Evolutionary conservation across 805 yeast genomes (phyloP).

Genomic region (Peterozyma toletana): DNA sequence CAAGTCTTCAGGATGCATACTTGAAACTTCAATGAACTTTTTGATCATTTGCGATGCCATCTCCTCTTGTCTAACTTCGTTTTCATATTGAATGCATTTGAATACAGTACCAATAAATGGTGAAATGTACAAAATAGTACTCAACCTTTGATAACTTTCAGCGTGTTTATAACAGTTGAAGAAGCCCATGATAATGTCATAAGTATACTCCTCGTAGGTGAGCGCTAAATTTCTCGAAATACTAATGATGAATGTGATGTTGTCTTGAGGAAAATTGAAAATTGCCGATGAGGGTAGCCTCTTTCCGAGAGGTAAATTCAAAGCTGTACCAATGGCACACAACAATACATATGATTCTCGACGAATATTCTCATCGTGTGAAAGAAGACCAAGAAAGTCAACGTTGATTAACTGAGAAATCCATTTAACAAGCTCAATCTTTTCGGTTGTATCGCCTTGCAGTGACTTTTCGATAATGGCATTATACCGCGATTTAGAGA

Average conservation of each 20-base stretch:
- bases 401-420: conserved; percentile 60
- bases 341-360: conserved; percentile 56
- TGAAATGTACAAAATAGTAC: conserved; percentile 44
- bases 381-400: conserved; percentile 61
- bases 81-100: conserved; percentile 44
- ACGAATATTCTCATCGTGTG: conserved; percentile 50
- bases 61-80: conserved; percentile 22
- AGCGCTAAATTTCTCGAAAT: conserved; percentile 52
- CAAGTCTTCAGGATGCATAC: conserved; percentile 37
- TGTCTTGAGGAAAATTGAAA: conserved; percentile 62
- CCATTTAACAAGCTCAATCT: conserved; percentile 26
- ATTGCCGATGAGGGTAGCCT: conserved; percentile 47
- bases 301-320: conserved; percentile 53
- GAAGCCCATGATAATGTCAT: conserved; percentile 42
- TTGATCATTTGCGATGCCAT: conserved; percentile 55
- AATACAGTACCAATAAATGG: conserved; percentile 75
- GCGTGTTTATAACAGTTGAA: conserved; percentile 43
- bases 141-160: conserved; percentile 24
- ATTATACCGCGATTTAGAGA: conserved; percentile 41
- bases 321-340: conserved; percentile 53
- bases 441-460: conserved; percentile 18
- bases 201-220: conserved; percentile 51
- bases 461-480: conserved; percentile 9
- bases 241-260: conserved; percentile 50
- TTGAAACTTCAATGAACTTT: conserved; percentile 52